Evolutionary conservation across 495 filamentous ascomycete species (phyloP), one percentile per base, ranked within the genome.

Genomic region (Geoglossum glabrum): DNA sequence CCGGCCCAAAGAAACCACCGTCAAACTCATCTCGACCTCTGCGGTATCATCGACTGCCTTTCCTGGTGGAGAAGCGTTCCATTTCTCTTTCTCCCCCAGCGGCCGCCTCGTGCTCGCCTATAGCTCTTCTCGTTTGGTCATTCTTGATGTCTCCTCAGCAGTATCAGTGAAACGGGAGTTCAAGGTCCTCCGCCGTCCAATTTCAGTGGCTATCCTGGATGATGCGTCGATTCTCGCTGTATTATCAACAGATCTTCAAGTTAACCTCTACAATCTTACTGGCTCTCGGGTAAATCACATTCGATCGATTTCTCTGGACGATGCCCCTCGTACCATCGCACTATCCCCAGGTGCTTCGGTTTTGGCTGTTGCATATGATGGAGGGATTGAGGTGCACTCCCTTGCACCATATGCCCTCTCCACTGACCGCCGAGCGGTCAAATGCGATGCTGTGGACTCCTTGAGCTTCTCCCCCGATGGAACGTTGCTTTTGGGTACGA

Each of bases 391-490:
- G 63, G 85, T 95, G 0, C 80, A 88, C 50, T 83, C 87, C 6
- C 68, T 94, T 21, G 80, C 77, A 36, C 72, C 80, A 10, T 75
- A 72, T 36, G 80, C 78, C 9, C 61, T 82, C 19, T 72, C 78
- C 21, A 84, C 82, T 3, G 80, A 89, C 59, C 72, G 85, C 59
- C 76, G 89, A 62, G 80, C 85, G 1, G 85, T 94, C 45, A 88
- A 90, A 60, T 93, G 87, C 63, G 80, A 83, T 61, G 76, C 76
- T 1, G 83, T 90, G 1, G 87, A 95, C 68, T 73, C 80, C 0
- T 70, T 95, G 31, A 74, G 81, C 3, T 95, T 95, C 65, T 92
- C 89, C 0, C 76, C 78, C 31, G 87, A 94, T 67, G 87, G 87
- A 3, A 80, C 83, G 0, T 84, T 92, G 71, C 73, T 95, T n/a